A percentile compares a stretch with the other conserved stretches of the same genome.
phyloP scores from a whole-genome alignment of 2,329 filamentous ascomycete species.

The Trichoderma lentiforme region DNA sequence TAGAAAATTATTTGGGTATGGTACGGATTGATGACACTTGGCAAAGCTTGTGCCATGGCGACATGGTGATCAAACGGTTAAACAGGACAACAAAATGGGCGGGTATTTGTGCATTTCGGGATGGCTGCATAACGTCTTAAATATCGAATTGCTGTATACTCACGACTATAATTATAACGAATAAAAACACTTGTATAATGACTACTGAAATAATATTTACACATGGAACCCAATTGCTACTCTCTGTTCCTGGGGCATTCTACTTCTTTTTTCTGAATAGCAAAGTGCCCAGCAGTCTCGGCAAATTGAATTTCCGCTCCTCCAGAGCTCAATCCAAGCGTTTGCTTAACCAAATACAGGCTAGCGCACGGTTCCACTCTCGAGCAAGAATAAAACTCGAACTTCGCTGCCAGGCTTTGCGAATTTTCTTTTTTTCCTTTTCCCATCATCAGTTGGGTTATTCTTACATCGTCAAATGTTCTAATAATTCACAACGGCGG shows the following conservation, averaged over 20 bases:
- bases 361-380: background rate
- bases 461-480: constrained; percentile 52
- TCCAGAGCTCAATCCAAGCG: background rate
- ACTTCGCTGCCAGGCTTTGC: constrained; percentile 7
- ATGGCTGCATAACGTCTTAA: background rate
- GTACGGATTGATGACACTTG: background rate
- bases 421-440: constrained; percentile 31
- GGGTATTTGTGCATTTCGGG: background rate
- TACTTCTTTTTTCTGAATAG: background rate
- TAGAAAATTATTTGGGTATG: background rate
- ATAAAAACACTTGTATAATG: background rate
- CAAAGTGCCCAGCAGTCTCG: background rate
- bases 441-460: constrained; percentile 46
- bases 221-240: background rate
- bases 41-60: background rate
- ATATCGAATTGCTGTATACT: background rate
- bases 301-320: constrained; percentile 9
- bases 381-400: constrained; percentile 21
- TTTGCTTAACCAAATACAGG: background rate
- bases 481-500: constrained; percentile 44
- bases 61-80: background rate
- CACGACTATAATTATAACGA: background rate
- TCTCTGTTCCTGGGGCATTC: background rate
- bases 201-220: background rate
- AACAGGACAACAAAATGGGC: constrained; percentile 2